Conservation (phyloP, 2,329 filamentous ascomycete species). For the Talaromyces sp. region DNA sequence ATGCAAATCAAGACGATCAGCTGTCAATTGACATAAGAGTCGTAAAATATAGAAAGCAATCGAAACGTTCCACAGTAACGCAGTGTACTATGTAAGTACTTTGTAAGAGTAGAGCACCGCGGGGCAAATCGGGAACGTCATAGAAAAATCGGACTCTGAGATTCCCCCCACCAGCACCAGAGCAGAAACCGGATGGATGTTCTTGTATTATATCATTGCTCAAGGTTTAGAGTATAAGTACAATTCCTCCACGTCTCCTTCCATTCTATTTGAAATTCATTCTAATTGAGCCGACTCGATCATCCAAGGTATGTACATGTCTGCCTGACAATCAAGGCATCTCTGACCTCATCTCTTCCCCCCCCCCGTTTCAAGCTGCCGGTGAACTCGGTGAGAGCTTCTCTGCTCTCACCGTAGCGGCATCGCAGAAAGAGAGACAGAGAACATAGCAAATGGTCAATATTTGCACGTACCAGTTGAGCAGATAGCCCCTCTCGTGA, state of each 20-base stretch:
- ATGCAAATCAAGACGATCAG: background rate
- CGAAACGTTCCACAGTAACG: background rate
- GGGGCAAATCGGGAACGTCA: slow-evolving; percentile 18
- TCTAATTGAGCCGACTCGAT: too few species aligned
- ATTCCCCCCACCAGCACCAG: background rate
- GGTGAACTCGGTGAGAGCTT: slow-evolving; percentile 36
- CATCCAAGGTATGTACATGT: background rate
- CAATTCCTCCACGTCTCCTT: background rate
- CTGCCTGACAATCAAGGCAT: slow-evolving; percentile 6
- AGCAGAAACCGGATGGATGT: slow-evolving; percentile 11
- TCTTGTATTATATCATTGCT: background rate
- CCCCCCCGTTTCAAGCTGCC: slow-evolving; percentile 21
- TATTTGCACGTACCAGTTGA: background rate
- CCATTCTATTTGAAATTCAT: background rate
- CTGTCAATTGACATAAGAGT: background rate
- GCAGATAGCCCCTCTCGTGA: background rate
- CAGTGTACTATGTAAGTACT: background rate
- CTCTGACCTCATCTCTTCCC: slow-evolving; percentile 31
- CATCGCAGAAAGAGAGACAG: background rate
- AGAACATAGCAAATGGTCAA: background rate
- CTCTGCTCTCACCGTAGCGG: background rate
- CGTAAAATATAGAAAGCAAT: background rate
- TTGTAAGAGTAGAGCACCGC: background rate
- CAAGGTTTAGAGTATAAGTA: background rate
- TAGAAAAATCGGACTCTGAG: background rate